phyloP scores from a whole-genome alignment of 306 rosid species.

The Corylus avellana region DNA sequence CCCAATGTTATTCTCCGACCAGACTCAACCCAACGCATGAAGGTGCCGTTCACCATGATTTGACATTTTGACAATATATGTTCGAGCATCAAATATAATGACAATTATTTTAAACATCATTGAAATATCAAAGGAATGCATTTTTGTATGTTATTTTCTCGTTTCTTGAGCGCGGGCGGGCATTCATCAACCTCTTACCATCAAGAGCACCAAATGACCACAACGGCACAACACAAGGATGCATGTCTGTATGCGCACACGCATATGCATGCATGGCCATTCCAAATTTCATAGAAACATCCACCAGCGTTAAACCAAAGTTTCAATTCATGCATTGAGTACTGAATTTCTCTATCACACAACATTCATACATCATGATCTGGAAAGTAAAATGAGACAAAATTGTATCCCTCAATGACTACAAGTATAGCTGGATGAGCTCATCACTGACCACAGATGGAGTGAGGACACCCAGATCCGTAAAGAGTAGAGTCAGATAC shows the following conservation, averaged over 20 bases:
- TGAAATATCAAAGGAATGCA: background rate
- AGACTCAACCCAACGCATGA: background rate
- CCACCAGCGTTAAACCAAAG: background rate
- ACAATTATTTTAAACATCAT: background rate
- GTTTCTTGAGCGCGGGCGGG: no score
- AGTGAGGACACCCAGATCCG: slow-evolving; percentile 91
- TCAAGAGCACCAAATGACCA: no score
- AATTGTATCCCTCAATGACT: slow-evolving; percentile 28
- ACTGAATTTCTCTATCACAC: background rate
- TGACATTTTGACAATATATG: no score
- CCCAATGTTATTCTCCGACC: background rate
- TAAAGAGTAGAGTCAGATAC: slow-evolving; percentile 84
- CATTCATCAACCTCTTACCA: no score
- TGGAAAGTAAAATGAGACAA: slow-evolving; percentile 1
- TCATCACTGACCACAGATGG: slow-evolving; percentile 98
- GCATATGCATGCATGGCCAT: background rate
- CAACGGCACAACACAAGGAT: background rate
- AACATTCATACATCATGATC: slow-evolving; percentile 3
- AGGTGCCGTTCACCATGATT: background rate
- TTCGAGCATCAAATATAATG: background rate
- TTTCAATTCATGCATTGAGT: background rate
- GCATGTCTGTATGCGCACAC: background rate
- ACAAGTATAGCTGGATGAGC: slow-evolving; percentile 91
- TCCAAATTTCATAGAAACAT: background rate
- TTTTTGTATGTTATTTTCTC: background rate